A percentile compares a stretch with the other conserved stretches of the same genome.
Evolutionary conservation across 1,284 basidiomycete species (phyloP).

Genomic region (Hortiboletus rubellus): DNA sequence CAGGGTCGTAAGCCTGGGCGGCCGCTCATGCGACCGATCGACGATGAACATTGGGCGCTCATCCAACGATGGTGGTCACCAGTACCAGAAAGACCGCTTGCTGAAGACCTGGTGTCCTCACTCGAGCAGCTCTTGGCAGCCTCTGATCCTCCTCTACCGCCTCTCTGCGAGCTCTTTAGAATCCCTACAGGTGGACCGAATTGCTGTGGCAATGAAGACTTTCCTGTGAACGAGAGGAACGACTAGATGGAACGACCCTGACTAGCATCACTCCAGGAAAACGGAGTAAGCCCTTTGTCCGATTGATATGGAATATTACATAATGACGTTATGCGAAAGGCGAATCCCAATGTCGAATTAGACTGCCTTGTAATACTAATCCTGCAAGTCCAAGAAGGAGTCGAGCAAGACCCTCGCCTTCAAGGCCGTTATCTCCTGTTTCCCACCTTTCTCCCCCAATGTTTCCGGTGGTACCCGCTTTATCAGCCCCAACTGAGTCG

Average conservation of each 20-base stretch:
- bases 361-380: no score
- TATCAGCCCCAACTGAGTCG: constrained; percentile 27
- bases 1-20: constrained; percentile 9
- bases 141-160: neutral
- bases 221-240: no score
- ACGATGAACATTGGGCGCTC: constrained; percentile 13
- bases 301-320: no score
- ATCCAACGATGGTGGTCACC: constrained; percentile 14
- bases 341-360: no score
- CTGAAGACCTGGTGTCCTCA: neutral
- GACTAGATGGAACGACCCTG: no score
- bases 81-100: constrained; percentile 4
- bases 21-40: constrained; percentile 3
- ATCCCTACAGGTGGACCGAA: no score
- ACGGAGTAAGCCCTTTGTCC: no score
- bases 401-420: constrained; percentile 27
- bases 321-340: no score
- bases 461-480: constrained; percentile 15
- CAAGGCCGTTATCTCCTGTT: constrained; percentile 17
- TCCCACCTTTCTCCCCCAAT: constrained; percentile 17
- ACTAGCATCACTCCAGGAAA: no score
- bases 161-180: neutral
- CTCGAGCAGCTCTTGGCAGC: neutral
- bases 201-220: no score
- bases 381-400: constrained; percentile 19